Evolutionary conservation across 2,329 filamentous ascomycete species (phyloP).

Genomic region (Diaporthe citri): DNA sequence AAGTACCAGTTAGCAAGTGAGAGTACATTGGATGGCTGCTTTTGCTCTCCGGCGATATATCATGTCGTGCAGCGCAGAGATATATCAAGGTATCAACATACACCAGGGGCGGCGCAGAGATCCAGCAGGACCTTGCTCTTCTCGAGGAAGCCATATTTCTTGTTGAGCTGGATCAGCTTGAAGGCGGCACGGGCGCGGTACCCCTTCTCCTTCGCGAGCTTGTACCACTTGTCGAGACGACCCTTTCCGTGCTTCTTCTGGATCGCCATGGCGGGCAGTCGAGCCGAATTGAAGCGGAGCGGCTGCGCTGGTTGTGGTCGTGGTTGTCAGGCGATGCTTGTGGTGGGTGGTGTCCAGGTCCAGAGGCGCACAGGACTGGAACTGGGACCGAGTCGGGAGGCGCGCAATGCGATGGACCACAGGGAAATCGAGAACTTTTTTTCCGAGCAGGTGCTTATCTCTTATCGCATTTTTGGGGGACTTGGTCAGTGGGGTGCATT

Average conservation of each 20-base stretch:
- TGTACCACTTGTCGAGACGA: slow-evolving; percentile 99
- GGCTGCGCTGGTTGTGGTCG: background rate
- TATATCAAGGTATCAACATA: slow-evolving; percentile 58
- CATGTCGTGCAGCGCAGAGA: background rate
- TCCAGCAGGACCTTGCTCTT: slow-evolving; percentile 96
- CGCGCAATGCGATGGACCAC: background rate
- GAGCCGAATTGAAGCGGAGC: background rate
- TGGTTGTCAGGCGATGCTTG: background rate
- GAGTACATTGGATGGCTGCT: no score
- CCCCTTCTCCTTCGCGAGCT: slow-evolving; percentile 97
- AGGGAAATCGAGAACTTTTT: background rate
- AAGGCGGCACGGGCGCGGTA: slow-evolving; percentile 96
- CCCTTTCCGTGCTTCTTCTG: slow-evolving; percentile 99
- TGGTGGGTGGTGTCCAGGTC: background rate
- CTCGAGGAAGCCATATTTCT: slow-evolving; percentile 98
- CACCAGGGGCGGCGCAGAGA: slow-evolving; percentile 95
- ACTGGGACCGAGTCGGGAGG: slow-evolving; percentile 2
- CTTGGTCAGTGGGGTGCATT: background rate
- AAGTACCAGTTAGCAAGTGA: slow-evolving; percentile 46
- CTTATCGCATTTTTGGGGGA: background rate
- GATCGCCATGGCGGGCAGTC: slow-evolving; percentile 78
- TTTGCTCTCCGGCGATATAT: background rate
- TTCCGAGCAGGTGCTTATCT: background rate
- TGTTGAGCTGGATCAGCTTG: slow-evolving; percentile 98
- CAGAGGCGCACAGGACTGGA: slow-evolving; percentile 4